These are phyloP conservation scores for Smallanthus sonchifolius DNA, from an alignment of 129 eudicot genomes.

Conservation along the genomic window DNA sequence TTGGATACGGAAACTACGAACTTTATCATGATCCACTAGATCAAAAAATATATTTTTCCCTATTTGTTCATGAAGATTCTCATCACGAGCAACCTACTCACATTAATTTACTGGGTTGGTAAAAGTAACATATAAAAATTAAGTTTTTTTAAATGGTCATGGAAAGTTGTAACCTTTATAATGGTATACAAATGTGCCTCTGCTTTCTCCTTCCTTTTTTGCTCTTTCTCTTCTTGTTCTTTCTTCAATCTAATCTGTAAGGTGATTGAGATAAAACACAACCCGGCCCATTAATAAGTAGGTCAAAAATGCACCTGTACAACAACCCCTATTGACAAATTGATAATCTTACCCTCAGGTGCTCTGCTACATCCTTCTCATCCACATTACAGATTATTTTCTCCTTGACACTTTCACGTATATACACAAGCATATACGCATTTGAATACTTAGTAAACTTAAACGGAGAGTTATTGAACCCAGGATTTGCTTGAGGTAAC, in stretches of 20 bases:
- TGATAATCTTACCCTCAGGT: slow-evolving; percentile 50
- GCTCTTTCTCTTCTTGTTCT: slow-evolving; percentile 89
- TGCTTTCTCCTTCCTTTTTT: slow-evolving; percentile 68
- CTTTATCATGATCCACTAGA: slow-evolving; percentile 98
- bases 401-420: slow-evolving; percentile 82
- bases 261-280: not conserved
- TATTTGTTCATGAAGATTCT: slow-evolving; percentile 71
- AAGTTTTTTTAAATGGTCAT: not conserved
- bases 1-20: slow-evolving; percentile 81
- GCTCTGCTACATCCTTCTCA: slow-evolving; percentile 91
- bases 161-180: slow-evolving; percentile 51
- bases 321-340: not conserved
- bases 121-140: not conserved
- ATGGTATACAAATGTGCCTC: slow-evolving; percentile 67
- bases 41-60: slow-evolving; percentile 88
- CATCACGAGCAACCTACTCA: slow-evolving; percentile 72
- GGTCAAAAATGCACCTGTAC: not conserved
- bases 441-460: slow-evolving; percentile 87
- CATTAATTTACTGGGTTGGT: not conserved
- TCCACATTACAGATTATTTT: slow-evolving; percentile 79
- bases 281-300: not conserved
- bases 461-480: slow-evolving; percentile 78
- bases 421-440: slow-evolving; percentile 90
- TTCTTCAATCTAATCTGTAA: slow-evolving; percentile 71
- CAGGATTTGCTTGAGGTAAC: slow-evolving; percentile 86